Base-by-base conservation (phyloP, 2,329 filamentous ascomycete species). In the Achaetomium macrosporum region DNA sequence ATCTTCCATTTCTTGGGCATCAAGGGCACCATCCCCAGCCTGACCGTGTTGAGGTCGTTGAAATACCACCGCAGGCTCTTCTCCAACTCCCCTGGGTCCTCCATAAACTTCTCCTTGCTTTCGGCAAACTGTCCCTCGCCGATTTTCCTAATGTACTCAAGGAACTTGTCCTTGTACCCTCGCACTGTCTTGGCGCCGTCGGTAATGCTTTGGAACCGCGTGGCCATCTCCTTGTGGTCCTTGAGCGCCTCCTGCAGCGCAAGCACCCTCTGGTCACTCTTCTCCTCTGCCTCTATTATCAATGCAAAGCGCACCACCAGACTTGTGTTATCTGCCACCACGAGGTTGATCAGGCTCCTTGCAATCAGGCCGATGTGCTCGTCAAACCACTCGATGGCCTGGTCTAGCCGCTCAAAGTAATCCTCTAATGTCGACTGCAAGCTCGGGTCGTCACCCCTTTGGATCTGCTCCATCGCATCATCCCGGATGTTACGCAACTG, bases 1-100 rank as follows among this genome's bases (percentile, higher is more conserved):
- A 99, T 96, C 66, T 87, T 91, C 93, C 93, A 99, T 69, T 93
- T 95, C 71, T 88, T 92, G 9, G 95, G 93, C 82, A 96, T 91
- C 49, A 99, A 77, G 29, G 83, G 82, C 55, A 87, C 82, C 88
- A 99, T 95, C 65, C 93, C 92, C 57, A 95, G 79, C 69, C 92
- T 90, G 65, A 96, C 92, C 3, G 90, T 90, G 69, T 95, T 95
- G 36, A 99, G 79, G 68, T 99, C 92, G 72, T 97, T 96, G 74
- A 97, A 99, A 71, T 84, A 99, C 93, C 93, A 99, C 65, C 88
- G 88, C 71, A 96, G 82, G 59, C 82, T 84, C 74, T 96, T 96
- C 59, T 95, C 88, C 43, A 99, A 76, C 63, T 82, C 83, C 46
- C 85, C 80, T 0, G 93, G 88, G 65, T 97, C 90, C 36, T 86